These are phyloP conservation scores for Viridothelium virens DNA, from an alignment of 495 filamentous ascomycete species.

Conservation along the genomic window DNA sequence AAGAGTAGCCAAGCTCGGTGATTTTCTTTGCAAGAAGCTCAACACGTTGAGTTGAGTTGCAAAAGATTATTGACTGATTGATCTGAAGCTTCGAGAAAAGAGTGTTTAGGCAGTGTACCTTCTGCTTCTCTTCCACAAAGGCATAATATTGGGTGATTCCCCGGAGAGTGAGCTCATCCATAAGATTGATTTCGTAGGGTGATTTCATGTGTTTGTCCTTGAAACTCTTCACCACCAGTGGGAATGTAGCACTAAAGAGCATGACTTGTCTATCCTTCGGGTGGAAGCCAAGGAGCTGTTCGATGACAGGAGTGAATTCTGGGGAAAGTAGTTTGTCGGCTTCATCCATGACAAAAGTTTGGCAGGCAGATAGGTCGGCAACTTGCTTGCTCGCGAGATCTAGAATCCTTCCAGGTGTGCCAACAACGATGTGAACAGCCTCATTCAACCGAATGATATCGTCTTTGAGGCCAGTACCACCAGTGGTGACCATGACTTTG, in stretches of 20 bases:
- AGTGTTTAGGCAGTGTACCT: slow-evolving; percentile 98
- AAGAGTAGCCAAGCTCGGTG: slow-evolving; percentile 96
- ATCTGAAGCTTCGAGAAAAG: slow-evolving; percentile 98
- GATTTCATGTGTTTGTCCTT: slow-evolving; percentile 95
- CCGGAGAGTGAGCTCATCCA: slow-evolving; percentile 97
- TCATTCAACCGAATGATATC: slow-evolving; percentile 94
- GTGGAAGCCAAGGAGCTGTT: slow-evolving; percentile 86
- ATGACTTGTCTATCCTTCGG: slow-evolving; percentile 96
- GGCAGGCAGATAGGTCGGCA: slow-evolving; percentile 91
- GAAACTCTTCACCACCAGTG: slow-evolving; percentile 90
- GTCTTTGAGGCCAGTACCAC: slow-evolving; percentile 87
- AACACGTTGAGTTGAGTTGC: slow-evolving; percentile 97
- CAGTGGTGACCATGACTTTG: slow-evolving; percentile 98
- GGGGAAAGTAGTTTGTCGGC: slow-evolving; percentile 94
- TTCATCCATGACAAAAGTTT: slow-evolving; percentile 98
- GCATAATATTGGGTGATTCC: slow-evolving; percentile 99
- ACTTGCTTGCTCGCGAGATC: slow-evolving; percentile 92
- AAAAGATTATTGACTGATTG: slow-evolving; percentile 99
- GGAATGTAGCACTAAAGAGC: slow-evolving; percentile 98
- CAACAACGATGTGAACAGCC: slow-evolving; percentile 93
- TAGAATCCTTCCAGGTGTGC: slow-evolving; percentile 90
- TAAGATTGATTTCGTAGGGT: slow-evolving; percentile 97
- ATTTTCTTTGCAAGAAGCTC: slow-evolving; percentile 98
- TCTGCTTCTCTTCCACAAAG: slow-evolving; percentile 98
- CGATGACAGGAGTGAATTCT: slow-evolving; percentile 95